These are phyloP conservation scores for Brachypodium distachyon DNA, from an alignment of 202 grass and related monocot genomes.

Conservation along the genomic window DNA sequence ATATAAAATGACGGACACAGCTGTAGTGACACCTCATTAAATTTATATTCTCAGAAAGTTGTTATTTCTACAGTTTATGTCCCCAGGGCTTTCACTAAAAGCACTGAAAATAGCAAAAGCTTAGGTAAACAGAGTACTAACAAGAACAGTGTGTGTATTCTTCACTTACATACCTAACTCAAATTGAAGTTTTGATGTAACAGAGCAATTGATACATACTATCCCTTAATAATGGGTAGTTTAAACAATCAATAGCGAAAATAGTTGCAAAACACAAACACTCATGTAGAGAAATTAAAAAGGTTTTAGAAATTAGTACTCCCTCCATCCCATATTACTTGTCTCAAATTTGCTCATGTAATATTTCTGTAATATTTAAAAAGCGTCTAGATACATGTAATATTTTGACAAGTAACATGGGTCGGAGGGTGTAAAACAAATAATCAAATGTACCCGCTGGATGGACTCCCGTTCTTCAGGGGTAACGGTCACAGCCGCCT, in stretches of 20 bases:
- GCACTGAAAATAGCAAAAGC: background rate
- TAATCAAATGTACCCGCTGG: constrained; percentile 58
- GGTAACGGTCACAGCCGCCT: constrained; percentile 49
- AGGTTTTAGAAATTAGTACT: background rate
- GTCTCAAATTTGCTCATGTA: too few species aligned
- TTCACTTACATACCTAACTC: background rate
- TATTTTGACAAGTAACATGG: too few species aligned
- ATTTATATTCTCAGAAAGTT: background rate
- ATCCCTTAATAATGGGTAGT: background rate
- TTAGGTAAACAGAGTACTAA: background rate
- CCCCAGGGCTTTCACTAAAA: background rate
- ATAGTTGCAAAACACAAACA: background rate
- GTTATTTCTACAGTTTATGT: background rate
- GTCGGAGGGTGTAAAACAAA: too few species aligned
- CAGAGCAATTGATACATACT: background rate
- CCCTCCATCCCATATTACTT: too few species aligned
- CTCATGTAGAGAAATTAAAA: background rate
- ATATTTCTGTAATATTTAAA: too few species aligned
- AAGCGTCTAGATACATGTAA: too few species aligned
- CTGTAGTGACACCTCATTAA: background rate
- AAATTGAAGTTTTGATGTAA: background rate
- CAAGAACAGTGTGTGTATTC: background rate
- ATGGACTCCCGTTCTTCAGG: constrained; percentile 86
- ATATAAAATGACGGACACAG: background rate
- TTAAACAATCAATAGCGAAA: background rate